A percentile compares a stretch with the other conserved stretches of the same genome.
Evolutionary conservation across 2,329 filamentous ascomycete genomes (phyloP).

Genomic region (Colletotrichum sp.): DNA sequence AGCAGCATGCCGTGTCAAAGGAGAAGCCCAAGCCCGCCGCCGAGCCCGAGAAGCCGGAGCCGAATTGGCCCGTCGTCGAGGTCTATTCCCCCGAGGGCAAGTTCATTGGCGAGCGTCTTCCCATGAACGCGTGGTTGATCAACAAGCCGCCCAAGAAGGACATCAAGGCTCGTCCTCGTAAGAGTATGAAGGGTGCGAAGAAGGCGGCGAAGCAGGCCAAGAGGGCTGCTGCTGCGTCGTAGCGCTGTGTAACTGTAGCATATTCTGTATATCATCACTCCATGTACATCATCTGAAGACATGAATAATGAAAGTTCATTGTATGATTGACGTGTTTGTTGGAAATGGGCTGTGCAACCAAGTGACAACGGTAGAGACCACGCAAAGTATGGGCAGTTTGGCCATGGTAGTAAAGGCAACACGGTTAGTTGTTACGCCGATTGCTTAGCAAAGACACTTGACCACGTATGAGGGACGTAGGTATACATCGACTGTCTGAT

Average conservation of each 20-base stretch:
- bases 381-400: fast-evolving
- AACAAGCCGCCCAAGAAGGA: constrained; percentile 59
- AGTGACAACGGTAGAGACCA: neutral
- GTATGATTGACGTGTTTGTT: neutral
- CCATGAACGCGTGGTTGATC: constrained; percentile 75
- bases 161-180: constrained; percentile 63
- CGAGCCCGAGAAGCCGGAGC: neutral
- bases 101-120: constrained; percentile 70
- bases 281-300: neutral
- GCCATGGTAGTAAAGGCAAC: neutral
- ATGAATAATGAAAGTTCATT: neutral
- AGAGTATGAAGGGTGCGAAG: constrained; percentile 71
- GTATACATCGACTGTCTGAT: neutral
- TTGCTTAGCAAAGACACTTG: neutral
- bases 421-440: neutral
- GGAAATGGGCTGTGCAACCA: neutral
- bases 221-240: neutral
- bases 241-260: neutral
- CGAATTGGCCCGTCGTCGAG: constrained; percentile 74
- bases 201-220: constrained; percentile 52
- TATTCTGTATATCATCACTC: neutral
- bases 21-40: constrained; percentile 17
- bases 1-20: constrained; percentile 19
- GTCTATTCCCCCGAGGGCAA: constrained; percentile 86
- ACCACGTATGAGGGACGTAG: neutral